Conservation (phyloP, 345 rosid genomes). For the Populus deltoides region DNA sequence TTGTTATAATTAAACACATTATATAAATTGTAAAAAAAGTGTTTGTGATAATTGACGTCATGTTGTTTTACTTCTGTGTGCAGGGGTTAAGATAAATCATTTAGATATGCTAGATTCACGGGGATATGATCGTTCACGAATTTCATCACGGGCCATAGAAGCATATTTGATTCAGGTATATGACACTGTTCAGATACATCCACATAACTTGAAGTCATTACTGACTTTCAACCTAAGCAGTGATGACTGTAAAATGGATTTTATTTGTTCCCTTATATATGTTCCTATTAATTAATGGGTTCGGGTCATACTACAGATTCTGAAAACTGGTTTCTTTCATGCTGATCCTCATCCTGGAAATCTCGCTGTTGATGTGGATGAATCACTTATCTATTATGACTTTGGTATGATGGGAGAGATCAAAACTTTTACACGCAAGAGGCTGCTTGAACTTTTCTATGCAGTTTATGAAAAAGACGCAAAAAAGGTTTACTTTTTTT, state of each 20-base stretch:
- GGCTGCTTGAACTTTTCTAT: constrained; percentile 85
- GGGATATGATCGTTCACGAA: constrained; percentile 60
- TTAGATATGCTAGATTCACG: constrained; percentile 58
- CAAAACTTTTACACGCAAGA: constrained; percentile 79
- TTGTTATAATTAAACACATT: not conserved
- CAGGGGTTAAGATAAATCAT: constrained; percentile 80
- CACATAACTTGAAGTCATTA: not conserved
- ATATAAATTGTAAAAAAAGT: not conserved
- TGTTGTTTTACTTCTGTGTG: not conserved
- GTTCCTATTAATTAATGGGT: no score
- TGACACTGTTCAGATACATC: constrained; percentile 1
- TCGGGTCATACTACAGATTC: constrained; percentile 45
- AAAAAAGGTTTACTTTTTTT: constrained; percentile 55
- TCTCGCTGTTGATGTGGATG: constrained; percentile 83
- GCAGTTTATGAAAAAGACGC: constrained; percentile 94
- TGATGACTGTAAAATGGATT: not conserved
- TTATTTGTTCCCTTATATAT: not conserved
- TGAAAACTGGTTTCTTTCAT: constrained; percentile 92
- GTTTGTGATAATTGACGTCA: not conserved
- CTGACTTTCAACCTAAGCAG: no score
- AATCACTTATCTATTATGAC: constrained; percentile 84
- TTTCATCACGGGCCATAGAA: constrained; percentile 84
- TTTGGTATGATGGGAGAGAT: constrained; percentile 99
- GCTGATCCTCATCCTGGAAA: constrained; percentile 99
- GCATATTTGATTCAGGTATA: constrained; percentile 91